Evolutionary conservation across 2,329 filamentous ascomycete species (phyloP).

Genomic region (Pseudocercospora fuligena): DNA sequence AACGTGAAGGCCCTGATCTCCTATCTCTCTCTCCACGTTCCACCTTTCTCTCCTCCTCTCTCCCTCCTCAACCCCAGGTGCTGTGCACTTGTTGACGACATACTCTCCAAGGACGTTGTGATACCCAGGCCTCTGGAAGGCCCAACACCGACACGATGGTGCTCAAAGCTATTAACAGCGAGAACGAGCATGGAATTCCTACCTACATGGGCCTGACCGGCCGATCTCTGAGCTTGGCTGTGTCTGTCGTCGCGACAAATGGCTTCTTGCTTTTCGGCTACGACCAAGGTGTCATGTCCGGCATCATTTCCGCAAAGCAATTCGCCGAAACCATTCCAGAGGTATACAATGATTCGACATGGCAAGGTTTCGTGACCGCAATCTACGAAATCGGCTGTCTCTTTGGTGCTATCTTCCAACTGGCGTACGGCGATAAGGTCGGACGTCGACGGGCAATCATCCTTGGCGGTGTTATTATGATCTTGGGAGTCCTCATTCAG

Average conservation of each 20-base stretch:
- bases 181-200: conserved; percentile 42
- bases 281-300: conserved; percentile 44
- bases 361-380: conserved; percentile 57
- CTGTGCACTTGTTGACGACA: conserved; percentile 15
- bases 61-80: conserved; percentile 11
- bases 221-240: conserved; percentile 58
- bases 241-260: conserved; percentile 68
- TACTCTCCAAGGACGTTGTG: not conserved
- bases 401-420: conserved; percentile 46
- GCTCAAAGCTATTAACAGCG: conserved; percentile 27
- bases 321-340: conserved; percentile 15
- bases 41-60: conserved; percentile 13
- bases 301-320: conserved; percentile 24
- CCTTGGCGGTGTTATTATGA: conserved; percentile 48
- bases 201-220: conserved; percentile 65
- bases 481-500: conserved; percentile 50
- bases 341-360: conserved; percentile 40
- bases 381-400: conserved; percentile 60
- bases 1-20: not conserved
- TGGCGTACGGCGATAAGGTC: conserved; percentile 47
- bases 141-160: conserved; percentile 20
- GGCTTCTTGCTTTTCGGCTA: conserved; percentile 41
- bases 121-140: conserved; percentile 18
- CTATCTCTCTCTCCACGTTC: conserved; percentile 13
- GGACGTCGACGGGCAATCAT: conserved; percentile 52